Base-by-base conservation (phyloP, 139 green algal genomes). In the Tetraselmis striata region DNA sequence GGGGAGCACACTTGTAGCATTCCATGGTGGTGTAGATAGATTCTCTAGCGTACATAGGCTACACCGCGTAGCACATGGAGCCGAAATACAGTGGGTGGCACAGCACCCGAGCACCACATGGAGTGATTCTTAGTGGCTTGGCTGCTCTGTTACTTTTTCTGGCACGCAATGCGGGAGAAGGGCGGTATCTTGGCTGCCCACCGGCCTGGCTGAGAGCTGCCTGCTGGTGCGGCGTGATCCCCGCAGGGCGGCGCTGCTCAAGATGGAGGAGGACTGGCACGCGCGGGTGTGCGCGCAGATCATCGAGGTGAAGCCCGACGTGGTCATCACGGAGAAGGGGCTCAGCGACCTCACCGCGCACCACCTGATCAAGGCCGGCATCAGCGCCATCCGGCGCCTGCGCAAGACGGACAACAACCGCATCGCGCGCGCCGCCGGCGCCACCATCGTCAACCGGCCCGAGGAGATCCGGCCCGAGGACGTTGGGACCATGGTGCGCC, bases 321-420 rank as follows among this genome's bases (percentile, higher is more conserved):
- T 99, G 26, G 97, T 99, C 0, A 89, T 99, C 81, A 99, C 96
- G 1, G 95, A 98, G 87, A 99, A 99, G 91, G 97, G 97, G 23
- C 88, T 99, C 30, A 93, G 82, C 27, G 97, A 99, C 87, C 92
- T 99, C 80, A 95, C 95, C 1, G 93, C 93, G 29, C 96, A 99
- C 88, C 97, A 94, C 89, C 89, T 98, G 18, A 93, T 89, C 58
- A 98, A 98, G 82, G 92, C 94, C 1, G 93, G 93, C 88, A 95
- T 99, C 81, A 92, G 87, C 24, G 97, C 96, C 83, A 98, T 99
- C 87, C 90, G 97, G 29, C 91, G 97, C n/a, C 83, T 99, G 83
- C 90, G 97, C 74, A 99, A 99, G 87, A 99, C 97, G 2, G 97
- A 99, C 89, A 99, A 99, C 92, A 99, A 99, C 92, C 92, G 96